phyloP scores from a whole-genome alignment of 2,329 filamentous ascomycete genomes.

The Sporothrix protearum region DNA sequence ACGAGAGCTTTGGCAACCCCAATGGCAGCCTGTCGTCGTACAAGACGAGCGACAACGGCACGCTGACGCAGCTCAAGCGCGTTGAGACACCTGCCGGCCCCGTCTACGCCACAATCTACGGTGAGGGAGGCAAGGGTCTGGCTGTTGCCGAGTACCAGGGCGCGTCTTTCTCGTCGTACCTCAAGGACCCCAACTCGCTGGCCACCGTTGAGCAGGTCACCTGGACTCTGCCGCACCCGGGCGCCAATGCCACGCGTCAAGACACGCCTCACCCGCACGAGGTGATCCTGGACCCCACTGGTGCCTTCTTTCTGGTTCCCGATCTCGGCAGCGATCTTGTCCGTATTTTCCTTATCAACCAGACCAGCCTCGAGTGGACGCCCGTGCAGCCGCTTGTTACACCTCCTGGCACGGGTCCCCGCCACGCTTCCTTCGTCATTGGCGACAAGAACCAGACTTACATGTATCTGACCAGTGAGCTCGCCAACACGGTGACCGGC shows the following conservation, averaged over 20 bases:
- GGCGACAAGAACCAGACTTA: slow-evolving; percentile 42
- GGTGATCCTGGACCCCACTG: slow-evolving; percentile 62
- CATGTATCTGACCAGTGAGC: slow-evolving; percentile 60
- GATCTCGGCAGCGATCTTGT: slow-evolving; percentile 64
- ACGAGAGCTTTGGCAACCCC: slow-evolving; percentile 51
- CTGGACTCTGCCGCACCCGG: slow-evolving; percentile 41
- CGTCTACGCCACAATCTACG: slow-evolving; percentile 45
- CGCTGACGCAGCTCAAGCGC: slow-evolving; percentile 39
- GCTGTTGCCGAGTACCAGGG: slow-evolving; percentile 49
- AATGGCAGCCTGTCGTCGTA: slow-evolving; percentile 50
- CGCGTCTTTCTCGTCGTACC: slow-evolving; percentile 45
- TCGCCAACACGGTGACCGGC: slow-evolving; percentile 54
- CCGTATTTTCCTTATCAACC: slow-evolving; percentile 53
- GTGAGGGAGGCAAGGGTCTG: slow-evolving; percentile 39
- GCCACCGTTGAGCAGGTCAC: slow-evolving; percentile 39
- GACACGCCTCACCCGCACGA: slow-evolving; percentile 61
- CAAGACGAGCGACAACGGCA: slow-evolving; percentile 38
- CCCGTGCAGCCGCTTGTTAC: slow-evolving; percentile 42
- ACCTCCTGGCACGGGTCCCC: slow-evolving; percentile 57
- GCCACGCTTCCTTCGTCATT: slow-evolving; percentile 60
- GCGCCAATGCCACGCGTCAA: slow-evolving; percentile 47
- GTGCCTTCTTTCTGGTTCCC: slow-evolving; percentile 59
- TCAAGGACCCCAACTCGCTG: slow-evolving; percentile 40
- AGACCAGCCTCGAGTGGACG: slow-evolving; percentile 43
- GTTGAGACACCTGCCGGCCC: slow-evolving; percentile 41